phyloP scores from a whole-genome alignment of 176 grass and related monocot species.

The Oryza officinalis region DNA sequence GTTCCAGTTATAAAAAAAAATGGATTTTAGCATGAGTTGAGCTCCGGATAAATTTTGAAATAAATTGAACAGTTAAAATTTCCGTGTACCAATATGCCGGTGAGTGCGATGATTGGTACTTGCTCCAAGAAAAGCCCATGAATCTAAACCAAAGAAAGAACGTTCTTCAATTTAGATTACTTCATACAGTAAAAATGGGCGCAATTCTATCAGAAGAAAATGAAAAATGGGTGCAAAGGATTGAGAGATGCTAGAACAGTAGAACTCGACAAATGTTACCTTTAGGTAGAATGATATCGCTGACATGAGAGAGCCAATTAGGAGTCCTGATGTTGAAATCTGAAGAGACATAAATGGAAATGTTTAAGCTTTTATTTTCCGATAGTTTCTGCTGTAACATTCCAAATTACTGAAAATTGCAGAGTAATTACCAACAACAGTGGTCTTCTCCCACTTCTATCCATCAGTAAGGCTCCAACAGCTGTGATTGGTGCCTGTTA shows the following conservation, averaged over 20 bases:
- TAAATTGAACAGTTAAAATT: background rate
- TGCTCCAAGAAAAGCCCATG: conserved; percentile 32
- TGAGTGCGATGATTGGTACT: conserved; percentile 45
- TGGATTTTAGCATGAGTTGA: background rate
- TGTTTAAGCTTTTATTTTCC: background rate
- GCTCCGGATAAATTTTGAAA: background rate
- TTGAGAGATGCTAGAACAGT: background rate
- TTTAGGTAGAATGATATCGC: conserved; percentile 58
- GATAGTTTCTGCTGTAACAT: background rate
- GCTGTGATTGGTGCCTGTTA: conserved; percentile 45
- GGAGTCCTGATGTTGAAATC: conserved; percentile 51
- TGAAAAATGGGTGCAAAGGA: background rate
- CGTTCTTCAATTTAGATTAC: background rate
- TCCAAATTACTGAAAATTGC: background rate
- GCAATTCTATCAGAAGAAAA: background rate
- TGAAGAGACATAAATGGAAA: background rate
- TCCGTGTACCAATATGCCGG: conserved; percentile 51
- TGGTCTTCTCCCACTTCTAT: conserved; percentile 57
- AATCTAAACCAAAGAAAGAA: conserved; percentile 27
- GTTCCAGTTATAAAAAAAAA: conserved; percentile 18
- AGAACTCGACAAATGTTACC: conserved; percentile 27
- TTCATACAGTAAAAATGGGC: background rate
- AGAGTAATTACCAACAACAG: conserved; percentile 45
- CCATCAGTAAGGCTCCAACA: conserved; percentile 55
- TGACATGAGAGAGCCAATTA: conserved; percentile 47